Evolutionary conservation across 371 early-diverging fungal genomes (phyloP).

Genomic region (Blyttiomyces sp.): DNA sequence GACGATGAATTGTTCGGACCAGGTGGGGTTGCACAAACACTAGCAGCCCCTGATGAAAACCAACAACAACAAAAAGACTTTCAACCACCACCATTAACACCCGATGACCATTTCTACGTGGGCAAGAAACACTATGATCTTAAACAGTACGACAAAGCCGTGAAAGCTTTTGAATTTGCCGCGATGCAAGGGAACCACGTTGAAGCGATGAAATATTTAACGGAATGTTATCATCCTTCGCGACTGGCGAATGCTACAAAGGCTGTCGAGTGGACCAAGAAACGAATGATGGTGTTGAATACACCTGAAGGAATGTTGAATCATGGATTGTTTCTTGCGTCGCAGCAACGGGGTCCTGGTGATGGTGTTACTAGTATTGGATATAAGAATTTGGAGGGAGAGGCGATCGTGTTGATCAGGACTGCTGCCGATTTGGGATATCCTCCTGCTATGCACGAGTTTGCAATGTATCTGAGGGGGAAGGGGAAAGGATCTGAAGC

Average conservation of each 20-base stretch:
- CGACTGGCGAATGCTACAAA: conserved; percentile 21
- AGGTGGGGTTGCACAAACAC: no score
- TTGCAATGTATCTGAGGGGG: conserved; percentile 21
- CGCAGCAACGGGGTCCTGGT: not conserved
- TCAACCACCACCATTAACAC: not conserved
- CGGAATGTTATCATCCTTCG: conserved; percentile 13
- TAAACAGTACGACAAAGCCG: conserved; percentile 9
- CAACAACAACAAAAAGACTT: not conserved
- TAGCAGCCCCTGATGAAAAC: not conserved
- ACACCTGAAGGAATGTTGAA: conserved; percentile 22
- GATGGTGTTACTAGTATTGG: not conserved
- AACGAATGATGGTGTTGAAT: conserved; percentile 7
- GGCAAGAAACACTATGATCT: conserved; percentile 9
- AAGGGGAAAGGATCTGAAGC: conserved; percentile 24
- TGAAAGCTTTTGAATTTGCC: conserved; percentile 3
- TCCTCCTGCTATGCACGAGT: conserved; percentile 24
- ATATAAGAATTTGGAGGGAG: conserved; percentile 3
- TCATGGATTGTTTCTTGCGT: conserved; percentile 12
- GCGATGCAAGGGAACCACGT: conserved; percentile 4
- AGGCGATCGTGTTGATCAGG: conserved; percentile 23
- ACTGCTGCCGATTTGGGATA: conserved; percentile 23
- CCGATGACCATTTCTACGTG: conserved; percentile 7
- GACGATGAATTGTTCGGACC: conserved; percentile 7
- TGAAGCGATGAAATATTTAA: conserved; percentile 15
- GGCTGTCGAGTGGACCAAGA: conserved; percentile 20